These are phyloP conservation scores for Candida manassasensis DNA, from an alignment of 805 yeast genomes.

Conservation along the genomic window DNA sequence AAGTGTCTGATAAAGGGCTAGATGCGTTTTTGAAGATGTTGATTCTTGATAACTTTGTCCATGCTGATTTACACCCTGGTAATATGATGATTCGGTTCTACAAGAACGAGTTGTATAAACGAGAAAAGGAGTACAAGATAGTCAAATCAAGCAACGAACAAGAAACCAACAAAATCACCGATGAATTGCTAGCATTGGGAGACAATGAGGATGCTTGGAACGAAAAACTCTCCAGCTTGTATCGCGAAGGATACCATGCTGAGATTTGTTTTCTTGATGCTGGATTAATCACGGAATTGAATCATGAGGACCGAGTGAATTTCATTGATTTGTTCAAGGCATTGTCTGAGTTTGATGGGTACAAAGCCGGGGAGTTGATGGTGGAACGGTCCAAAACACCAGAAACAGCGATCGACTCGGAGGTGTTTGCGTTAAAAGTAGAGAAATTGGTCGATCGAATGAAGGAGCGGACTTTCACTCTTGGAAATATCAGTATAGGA, in stretches of 20 bases:
- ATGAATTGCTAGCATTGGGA: slow-evolving; percentile 32
- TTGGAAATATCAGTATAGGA: slow-evolving; percentile 89
- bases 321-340: slow-evolving; percentile 88
- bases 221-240: slow-evolving; percentile 39
- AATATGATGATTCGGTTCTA: slow-evolving; percentile 77
- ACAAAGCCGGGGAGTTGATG: slow-evolving; percentile 92
- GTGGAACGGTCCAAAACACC: slow-evolving; percentile 93
- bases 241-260: slow-evolving; percentile 63
- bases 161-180: slow-evolving; percentile 44
- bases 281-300: slow-evolving; percentile 88
- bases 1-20: slow-evolving; percentile 73
- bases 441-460: slow-evolving; percentile 77
- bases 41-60: slow-evolving; percentile 88
- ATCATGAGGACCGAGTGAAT: slow-evolving; percentile 70
- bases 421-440: slow-evolving; percentile 82
- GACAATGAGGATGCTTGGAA: slow-evolving; percentile 42
- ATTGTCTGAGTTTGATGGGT: slow-evolving; percentile 88
- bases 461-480: slow-evolving; percentile 82
- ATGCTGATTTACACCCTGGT: slow-evolving; percentile 96
- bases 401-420: slow-evolving; percentile 80
- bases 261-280: slow-evolving; percentile 90
- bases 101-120: slow-evolving; percentile 42
- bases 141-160: slow-evolving; percentile 40
- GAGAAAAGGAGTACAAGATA: slow-evolving; percentile 38
- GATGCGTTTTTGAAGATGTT: slow-evolving; percentile 93